Evolutionary conservation across 805 yeast genomes (phyloP).

Genomic region (Myxozyma mucilagina): DNA sequence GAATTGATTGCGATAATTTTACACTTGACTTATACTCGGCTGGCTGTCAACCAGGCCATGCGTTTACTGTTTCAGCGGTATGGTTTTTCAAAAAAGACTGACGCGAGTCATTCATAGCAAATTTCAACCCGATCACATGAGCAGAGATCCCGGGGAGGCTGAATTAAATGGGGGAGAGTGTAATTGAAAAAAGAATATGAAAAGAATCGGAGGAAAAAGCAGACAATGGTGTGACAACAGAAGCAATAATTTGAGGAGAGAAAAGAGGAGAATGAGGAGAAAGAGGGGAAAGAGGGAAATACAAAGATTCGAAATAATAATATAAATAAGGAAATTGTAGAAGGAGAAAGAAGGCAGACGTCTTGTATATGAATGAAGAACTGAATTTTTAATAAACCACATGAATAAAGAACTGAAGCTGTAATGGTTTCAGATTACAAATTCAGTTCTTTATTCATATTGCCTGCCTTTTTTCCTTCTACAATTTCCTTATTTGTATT

Average conservation of each 20-base stretch:
- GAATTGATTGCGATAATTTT: background rate
- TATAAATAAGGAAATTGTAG: no score
- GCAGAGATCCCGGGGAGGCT: background rate
- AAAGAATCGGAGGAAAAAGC: background rate
- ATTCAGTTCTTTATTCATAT: no score
- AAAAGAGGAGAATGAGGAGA: no score
- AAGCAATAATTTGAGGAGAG: background rate
- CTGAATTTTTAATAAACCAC: no score
- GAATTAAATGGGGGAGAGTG: background rate
- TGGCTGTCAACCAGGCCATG: conserved; percentile 7
- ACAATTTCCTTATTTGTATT: no score
- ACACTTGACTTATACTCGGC: background rate
- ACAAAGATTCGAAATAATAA: no score
- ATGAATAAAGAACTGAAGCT: no score
- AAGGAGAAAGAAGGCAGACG: no score
- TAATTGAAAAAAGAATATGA: background rate
- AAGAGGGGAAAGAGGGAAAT: no score
- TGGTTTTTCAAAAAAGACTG: background rate
- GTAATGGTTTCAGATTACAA: no score
- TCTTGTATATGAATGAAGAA: no score
- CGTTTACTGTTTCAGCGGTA: background rate
- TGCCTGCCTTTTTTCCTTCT: no score
- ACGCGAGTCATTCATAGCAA: background rate
- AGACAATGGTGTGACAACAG: background rate
- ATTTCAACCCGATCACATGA: background rate